Conservation (phyloP, 2,329 filamentous ascomycete genomes). For the Cladosporium sp. region DNA sequence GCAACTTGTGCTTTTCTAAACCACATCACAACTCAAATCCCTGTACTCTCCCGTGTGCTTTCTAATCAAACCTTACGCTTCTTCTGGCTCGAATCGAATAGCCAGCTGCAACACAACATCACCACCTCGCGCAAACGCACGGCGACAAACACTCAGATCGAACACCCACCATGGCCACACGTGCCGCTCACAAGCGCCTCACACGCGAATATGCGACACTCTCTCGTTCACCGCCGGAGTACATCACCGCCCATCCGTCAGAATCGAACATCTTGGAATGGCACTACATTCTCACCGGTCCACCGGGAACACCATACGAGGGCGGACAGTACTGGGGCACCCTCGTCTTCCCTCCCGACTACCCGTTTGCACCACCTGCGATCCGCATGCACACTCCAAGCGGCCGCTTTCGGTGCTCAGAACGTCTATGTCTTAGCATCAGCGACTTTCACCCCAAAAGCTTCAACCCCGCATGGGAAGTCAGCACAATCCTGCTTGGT, state of each 20-base stretch:
- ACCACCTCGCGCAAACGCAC: no score
- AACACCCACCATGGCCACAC: slow-evolving; percentile 32
- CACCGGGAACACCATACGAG: slow-evolving; percentile 89
- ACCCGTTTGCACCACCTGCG: slow-evolving; percentile 92
- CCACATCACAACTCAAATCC: no score
- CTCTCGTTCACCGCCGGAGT: slow-evolving; percentile 31
- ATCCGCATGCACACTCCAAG: slow-evolving; percentile 99
- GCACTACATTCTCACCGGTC: slow-evolving; percentile 74
- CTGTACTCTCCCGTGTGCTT: no score
- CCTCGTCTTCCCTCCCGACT: slow-evolving; percentile 89
- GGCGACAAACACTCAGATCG: no score
- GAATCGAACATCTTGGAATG: slow-evolving; percentile 35
- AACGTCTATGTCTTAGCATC: slow-evolving; percentile 89
- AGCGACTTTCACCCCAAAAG: slow-evolving; percentile 96
- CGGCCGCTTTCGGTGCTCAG: slow-evolving; percentile 89
- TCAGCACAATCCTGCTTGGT: slow-evolving; percentile 91
- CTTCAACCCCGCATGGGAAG: slow-evolving; percentile 98
- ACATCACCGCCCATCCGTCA: slow-evolving; percentile 31
- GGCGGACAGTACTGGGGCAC: slow-evolving; percentile 98
- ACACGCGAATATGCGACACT: slow-evolving; percentile 35
- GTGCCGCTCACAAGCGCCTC: slow-evolving; percentile 36
- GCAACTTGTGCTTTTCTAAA: no score
- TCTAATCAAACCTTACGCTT: no score
- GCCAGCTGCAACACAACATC: no score
- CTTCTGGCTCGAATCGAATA: no score